Base-by-base conservation (phyloP, 2,329 filamentous ascomycete genomes). In the Alternaria sp. region DNA sequence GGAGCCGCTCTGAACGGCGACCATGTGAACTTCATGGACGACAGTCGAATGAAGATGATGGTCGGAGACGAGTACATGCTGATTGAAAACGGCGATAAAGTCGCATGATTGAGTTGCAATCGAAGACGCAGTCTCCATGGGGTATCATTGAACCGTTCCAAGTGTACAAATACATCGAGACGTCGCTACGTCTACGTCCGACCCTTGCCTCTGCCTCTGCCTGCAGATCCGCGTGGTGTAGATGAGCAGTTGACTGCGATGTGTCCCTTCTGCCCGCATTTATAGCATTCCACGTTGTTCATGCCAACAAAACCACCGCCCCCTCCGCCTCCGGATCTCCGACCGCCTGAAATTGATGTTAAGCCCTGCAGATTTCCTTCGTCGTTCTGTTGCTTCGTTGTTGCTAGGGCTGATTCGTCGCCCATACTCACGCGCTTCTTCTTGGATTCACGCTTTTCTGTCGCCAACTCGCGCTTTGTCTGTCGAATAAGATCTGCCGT, bases 371-470 rank as follows among this genome's bases (percentile, higher is more conserved):
- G 77, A 60, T 88, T 68, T 55, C 65, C 88, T 51, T 91, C 82
- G 54, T 89, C 86, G 73, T 88, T 89, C 74, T 87, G 87, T 68
- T 84, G 83, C 40, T 86, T 84, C 7, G 85, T 84, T 17, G 88
- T 75, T 63, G 86, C 80, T 62, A 79, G 78, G 11, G 82, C 83
- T 24, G 78, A 78, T 50, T 80, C 80, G 58, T 62, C 56, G 29
- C 84, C 82, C 26, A 78, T 78, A 48, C 82, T 81, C 67, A 80
- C 81, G 69, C 81, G 82, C 37, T 78, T 78, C 66, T 79, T 75
- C 31, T 79, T 78, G 50, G 80, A 79, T 40, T 77, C 77, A 48
- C 80, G 80, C 9, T 74, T 71, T 59, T 77, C 77, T 23, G 78
- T 75, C 3, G 77, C 75, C 23, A 80, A 80, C 56, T 81, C 80